Evolutionary conservation across 805 yeast species (phyloP), one percentile per base, ranked within the genome.

Genomic region (Candida krabiensis): DNA sequence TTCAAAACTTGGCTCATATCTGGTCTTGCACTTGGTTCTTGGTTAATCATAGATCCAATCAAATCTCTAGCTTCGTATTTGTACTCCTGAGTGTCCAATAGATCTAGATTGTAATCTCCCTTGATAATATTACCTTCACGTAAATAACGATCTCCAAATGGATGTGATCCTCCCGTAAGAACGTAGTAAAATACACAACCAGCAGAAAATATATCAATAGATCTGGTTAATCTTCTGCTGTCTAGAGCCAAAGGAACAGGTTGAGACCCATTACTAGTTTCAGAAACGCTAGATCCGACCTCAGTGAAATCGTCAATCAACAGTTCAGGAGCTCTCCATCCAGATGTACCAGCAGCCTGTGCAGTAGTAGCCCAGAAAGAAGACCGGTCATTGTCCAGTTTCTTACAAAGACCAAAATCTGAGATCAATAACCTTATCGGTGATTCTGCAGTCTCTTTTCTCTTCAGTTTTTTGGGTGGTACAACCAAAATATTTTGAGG

Each of bases 271-370:
- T 21, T 9, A 5, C 30, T 28, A 5, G 40, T 38, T 18, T 39
- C 47, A 2, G 45, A 25, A 5, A 31, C 25, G n/a, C 30, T 39
- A 0, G 50, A 29, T 22, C 31, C 64, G 3, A 51, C 38, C 19
- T 65, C 60, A 9, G 49, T 37, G 15, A 22, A 16, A 16, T 60
- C 70, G 29, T 71, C 76, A 17, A 75, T 59, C 25, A 87, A 63
- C 23, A 87, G 61, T 54, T 93, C 99, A 0, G 99, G 99, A 0
- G 99, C 98, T 51, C 97, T 75, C 99, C 99, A 93, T 3, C 99
- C 99, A 3, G 93, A 78, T 0, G 99, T 93, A 2, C 99, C 99
- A 0, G 97, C 96, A 14, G 95, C 95, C 53, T 88, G 82, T 23
- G 87, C 89, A 0, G 93, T 83, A 0, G 96, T 91, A 0, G 96